phyloP scores from a whole-genome alignment of 1,139 yeast species.

The Sugiyamaella pinicola region DNA sequence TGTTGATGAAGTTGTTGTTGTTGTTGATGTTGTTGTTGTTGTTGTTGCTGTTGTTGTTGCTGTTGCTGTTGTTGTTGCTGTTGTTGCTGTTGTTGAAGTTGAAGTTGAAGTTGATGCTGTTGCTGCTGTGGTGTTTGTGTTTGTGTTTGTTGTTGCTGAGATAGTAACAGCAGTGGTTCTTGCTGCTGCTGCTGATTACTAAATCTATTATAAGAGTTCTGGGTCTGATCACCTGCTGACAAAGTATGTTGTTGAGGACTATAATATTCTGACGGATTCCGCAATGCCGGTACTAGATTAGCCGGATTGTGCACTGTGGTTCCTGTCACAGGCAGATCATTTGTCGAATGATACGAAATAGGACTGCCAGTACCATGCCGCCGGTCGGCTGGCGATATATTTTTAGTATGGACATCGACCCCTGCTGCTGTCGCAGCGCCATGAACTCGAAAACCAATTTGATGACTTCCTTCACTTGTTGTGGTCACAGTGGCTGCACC shows the following conservation, averaged over 20 bases:
- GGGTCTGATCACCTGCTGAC: too few species aligned
- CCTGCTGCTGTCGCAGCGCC: too few species aligned
- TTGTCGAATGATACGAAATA: not conserved
- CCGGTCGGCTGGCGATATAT: not conserved
- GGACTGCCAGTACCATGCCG: too few species aligned
- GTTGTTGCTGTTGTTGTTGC: not conserved
- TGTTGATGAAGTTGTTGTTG: not conserved
- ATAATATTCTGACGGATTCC: too few species aligned
- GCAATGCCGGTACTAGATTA: too few species aligned
- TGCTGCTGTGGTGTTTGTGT: not conserved
- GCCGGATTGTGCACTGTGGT: too few species aligned
- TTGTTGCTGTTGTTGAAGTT: constrained; percentile 1
- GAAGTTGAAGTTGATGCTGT: not conserved
- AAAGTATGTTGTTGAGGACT: too few species aligned
- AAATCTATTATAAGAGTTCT: not conserved
- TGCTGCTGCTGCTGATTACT: not conserved
- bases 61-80: not conserved
- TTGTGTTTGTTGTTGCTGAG: not conserved
- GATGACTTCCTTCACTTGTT: too few species aligned
- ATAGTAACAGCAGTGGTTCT: not conserved
- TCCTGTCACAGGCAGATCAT: not conserved
- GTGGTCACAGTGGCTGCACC: too few species aligned
- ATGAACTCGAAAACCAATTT: not conserved
- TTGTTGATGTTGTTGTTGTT: not conserved
- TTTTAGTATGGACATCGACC: not conserved